Evolutionary conservation across 805 yeast species (phyloP).

Genomic region (Isabelozyma heimii): DNA sequence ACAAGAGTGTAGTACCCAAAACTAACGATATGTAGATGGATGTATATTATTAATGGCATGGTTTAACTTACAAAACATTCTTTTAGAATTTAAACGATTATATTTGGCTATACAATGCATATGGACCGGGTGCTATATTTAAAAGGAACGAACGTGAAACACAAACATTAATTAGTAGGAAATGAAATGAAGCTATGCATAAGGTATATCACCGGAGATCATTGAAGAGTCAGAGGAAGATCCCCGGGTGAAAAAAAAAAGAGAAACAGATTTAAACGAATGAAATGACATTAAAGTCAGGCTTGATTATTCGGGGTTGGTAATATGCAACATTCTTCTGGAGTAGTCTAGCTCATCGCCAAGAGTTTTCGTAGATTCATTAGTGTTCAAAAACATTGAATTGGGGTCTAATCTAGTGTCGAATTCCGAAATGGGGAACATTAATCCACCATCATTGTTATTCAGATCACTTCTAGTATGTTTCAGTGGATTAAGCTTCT

Average conservation of each 20-base stretch:
- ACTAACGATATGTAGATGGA: neutral
- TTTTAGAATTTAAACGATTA: too few relatives aligned
- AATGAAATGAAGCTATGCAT: neutral
- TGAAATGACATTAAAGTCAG: neutral
- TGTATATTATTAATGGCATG: neutral
- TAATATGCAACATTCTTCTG: slow-evolving; percentile 25
- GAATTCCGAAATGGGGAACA: slow-evolving; percentile 34
- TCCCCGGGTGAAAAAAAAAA: neutral
- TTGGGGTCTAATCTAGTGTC: slow-evolving; percentile 23
- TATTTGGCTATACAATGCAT: neutral
- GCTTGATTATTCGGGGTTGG: slow-evolving; percentile 18
- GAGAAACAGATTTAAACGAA: neutral
- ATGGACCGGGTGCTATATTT: neutral
- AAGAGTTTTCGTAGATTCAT: slow-evolving; percentile 26
- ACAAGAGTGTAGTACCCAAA: slow-evolving; percentile 4
- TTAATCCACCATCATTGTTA: slow-evolving; percentile 10
- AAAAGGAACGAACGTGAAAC: neutral
- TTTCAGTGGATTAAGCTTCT: slow-evolving; percentile 20
- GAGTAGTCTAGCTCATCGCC: slow-evolving; percentile 35
- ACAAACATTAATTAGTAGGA: neutral
- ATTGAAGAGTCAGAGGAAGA: neutral
- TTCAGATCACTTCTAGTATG: slow-evolving; percentile 9
- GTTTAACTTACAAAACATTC: neutral
- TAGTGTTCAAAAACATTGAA: slow-evolving; percentile 23
- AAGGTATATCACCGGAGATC: neutral